Evolutionary conservation across 2,329 filamentous ascomycete species (phyloP), one percentile per base, ranked within the genome.

Genomic region (Curvularia verruculosa): DNA sequence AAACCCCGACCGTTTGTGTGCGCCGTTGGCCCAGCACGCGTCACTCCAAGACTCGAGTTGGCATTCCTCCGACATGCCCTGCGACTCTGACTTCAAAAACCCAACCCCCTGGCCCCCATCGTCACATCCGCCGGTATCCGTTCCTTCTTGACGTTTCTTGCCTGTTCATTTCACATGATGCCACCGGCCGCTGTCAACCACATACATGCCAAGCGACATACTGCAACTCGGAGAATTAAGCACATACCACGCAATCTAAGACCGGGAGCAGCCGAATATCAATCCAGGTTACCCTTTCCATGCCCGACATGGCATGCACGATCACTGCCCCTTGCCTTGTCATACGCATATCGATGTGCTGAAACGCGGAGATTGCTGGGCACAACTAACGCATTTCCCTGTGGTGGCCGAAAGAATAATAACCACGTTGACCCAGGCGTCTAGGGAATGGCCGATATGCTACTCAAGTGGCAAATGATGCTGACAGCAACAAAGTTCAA

Each of bases 261-360:
- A 58, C 41, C 51, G 55, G 55, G 55, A 58, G 55, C 39, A 58
- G 55, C 55, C 55, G 55, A 40, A 40, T 28, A 40, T 47, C 26
- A 40, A 21, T 24, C 49, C 46, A 55, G 52, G 47, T 44, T 56
- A 53, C 26, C 49, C 54, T 26, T 56, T 44, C 36, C 28, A 29
- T 43, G 28, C 9, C 31, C 18, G 39, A 37, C 49, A 39, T 26
- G 24, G 24, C n/a, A 26, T 52, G 36, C 26, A 48, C 21, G 28
- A 46, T 46, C 49, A 45, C 18, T 18, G 18, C 43, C 37, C 53
- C 53, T 56, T 52, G 53, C 41, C 34, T 28, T 4, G 40, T 41
- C 43, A 29, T 43, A 43, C 28, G 36, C 45, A 15, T n/a, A 21
- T 21, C 43, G 2, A 4, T 1, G 10, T 23, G 23, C 41, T 24